Conservation (phyloP, 2,329 filamentous ascomycete species). For the Ceratocystis harringtonii region DNA sequence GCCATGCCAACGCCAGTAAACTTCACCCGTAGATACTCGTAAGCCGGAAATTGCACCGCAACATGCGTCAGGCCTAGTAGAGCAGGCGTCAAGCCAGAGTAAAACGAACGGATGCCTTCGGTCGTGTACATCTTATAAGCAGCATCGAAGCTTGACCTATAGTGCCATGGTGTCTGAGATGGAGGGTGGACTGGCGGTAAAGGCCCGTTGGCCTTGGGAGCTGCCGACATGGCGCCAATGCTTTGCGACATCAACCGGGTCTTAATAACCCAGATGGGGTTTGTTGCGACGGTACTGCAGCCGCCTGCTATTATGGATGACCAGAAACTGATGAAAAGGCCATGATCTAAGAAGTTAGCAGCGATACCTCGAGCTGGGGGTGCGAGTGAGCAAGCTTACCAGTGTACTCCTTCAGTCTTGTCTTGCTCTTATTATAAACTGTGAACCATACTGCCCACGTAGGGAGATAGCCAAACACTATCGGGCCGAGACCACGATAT, state of each 20-base stretch:
- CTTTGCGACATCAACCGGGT: conserved; percentile 94
- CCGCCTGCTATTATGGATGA: conserved; percentile 83
- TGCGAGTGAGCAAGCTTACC: conserved; percentile 30
- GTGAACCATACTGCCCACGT: conserved; percentile 98
- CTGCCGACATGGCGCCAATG: conserved; percentile 26
- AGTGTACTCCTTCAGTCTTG: conserved; percentile 51
- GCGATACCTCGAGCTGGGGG: background rate
- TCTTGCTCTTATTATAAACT: conserved; percentile 82
- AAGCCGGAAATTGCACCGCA: conserved; percentile 90
- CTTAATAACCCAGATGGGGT: conserved; percentile 99
- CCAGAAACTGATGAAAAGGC: conserved; percentile 57
- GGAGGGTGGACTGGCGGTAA: conserved; percentile 38
- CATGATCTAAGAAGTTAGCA: conserved; percentile 16
- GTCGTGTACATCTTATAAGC: conserved; percentile 89
- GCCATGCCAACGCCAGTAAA: conserved; percentile 90
- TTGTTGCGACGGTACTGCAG: conserved; percentile 86
- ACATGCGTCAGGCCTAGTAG: conserved; percentile 87
- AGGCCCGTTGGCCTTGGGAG: conserved; percentile 22
- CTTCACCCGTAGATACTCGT: conserved; percentile 79
- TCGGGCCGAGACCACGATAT: conserved; percentile 86
- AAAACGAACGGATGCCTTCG: conserved; percentile 82
- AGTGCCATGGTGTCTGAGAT: conserved; percentile 70
- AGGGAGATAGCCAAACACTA: conserved; percentile 86
- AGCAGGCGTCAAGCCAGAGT: conserved; percentile 84
- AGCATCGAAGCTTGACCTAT: conserved; percentile 76